phyloP scores from a whole-genome alignment of 345 rosid species.

The Linum usitatissimum region DNA sequence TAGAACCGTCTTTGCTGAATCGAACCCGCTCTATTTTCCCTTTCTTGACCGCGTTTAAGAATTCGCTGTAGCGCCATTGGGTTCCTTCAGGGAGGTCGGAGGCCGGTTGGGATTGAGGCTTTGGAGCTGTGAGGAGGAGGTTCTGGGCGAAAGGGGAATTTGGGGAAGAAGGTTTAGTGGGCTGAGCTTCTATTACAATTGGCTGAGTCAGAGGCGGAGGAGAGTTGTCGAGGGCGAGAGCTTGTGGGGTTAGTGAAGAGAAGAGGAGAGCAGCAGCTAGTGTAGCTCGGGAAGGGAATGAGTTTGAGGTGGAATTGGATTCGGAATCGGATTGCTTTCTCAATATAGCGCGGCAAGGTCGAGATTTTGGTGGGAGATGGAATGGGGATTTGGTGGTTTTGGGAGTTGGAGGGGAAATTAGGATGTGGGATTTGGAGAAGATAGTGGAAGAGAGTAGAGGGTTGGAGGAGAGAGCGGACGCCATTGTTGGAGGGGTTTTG shows the following conservation, averaged over 20 bases:
- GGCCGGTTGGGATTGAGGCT: conserved; percentile 30
- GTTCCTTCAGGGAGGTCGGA: conserved; percentile 61
- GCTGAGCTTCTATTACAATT: conserved; percentile 37
- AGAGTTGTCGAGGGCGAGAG: conserved; percentile 35
- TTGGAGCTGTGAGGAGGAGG: conserved; percentile 47
- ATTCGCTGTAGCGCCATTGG: conserved; percentile 80
- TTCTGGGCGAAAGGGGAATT: conserved; percentile 40
- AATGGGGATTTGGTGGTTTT: conserved; percentile 27
- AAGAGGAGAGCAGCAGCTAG: conserved; percentile 43
- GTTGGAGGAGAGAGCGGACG: conserved; percentile 5
- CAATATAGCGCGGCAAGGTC: conserved; percentile 16
- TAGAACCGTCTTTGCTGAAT: conserved; percentile 66
- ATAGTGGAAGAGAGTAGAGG: conserved; percentile 35
- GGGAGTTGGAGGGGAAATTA: conserved; percentile 45
- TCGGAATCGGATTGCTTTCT: conserved; percentile 12
- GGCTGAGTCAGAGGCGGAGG: conserved; percentile 23
- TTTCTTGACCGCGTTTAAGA: conserved; percentile 59
- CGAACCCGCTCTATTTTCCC: conserved; percentile 70
- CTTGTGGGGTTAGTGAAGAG: conserved; percentile 33
- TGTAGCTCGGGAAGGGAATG: conserved; percentile 29
- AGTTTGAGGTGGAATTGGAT: not conserved
- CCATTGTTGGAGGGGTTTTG: conserved; percentile 13
- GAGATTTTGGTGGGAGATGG: conserved; percentile 21
- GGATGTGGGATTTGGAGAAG: conserved; percentile 23
- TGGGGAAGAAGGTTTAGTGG: conserved; percentile 27